These are phyloP conservation scores for Fomitopsis serialis DNA, from an alignment of 768 basidiomycete genomes.

Conservation along the genomic window DNA sequence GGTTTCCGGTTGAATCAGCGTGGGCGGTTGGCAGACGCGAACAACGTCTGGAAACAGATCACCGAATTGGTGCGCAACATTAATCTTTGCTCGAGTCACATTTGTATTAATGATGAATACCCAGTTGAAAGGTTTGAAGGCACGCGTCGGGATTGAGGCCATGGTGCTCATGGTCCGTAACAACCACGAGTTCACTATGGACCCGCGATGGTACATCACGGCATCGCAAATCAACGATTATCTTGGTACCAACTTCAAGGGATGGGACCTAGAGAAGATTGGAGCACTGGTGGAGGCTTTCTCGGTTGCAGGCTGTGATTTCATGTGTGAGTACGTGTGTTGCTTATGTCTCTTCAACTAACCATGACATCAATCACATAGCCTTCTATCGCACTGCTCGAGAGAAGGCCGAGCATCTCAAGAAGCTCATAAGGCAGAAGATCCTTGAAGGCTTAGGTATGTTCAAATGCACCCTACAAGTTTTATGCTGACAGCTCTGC, in stretches of 20 bases:
- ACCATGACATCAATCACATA: background rate
- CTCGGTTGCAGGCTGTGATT: conserved; percentile 2
- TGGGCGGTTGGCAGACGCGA: background rate
- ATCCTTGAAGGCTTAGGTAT: background rate
- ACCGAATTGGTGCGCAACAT: too few species aligned
- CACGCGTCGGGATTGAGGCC: conserved; percentile 1
- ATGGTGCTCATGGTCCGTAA: conserved; percentile 1
- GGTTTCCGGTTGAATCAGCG: background rate
- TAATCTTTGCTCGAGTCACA: background rate
- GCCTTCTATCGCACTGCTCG: background rate
- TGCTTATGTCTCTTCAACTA: background rate
- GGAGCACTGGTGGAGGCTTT: conserved; percentile 1
- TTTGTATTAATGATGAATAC: background rate
- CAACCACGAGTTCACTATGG: background rate
- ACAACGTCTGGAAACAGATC: background rate
- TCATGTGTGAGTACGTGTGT: background rate
- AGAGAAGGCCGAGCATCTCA: background rate
- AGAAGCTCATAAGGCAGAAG: background rate
- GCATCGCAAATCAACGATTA: background rate
- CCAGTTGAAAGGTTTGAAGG: background rate
- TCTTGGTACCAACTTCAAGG: background rate
- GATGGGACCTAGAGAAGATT: too few species aligned
- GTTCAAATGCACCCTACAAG: background rate
- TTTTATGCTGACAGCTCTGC: too few species aligned
- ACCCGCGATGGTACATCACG: conserved; percentile 1